phyloP scores from a whole-genome alignment of 257 asterid species.

The Petunia axillaris region DNA sequence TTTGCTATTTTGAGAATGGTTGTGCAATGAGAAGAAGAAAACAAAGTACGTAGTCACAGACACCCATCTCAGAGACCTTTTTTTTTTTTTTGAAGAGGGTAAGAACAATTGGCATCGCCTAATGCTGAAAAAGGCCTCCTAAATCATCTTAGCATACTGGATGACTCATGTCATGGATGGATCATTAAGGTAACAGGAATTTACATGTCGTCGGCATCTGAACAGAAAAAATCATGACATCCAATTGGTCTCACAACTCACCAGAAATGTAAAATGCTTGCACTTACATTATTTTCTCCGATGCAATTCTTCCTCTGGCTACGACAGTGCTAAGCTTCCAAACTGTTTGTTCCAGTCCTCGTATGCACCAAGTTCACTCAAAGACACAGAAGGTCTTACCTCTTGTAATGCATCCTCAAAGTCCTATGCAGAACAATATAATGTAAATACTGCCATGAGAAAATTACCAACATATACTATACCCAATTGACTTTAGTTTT shows the following conservation, averaged over 20 bases:
- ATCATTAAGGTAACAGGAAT: constrained; percentile 13
- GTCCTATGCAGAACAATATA: constrained; percentile 52
- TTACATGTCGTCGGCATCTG: background rate
- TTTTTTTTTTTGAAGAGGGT: too few relatives aligned
- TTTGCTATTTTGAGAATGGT: background rate
- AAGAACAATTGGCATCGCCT: background rate
- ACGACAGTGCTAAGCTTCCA: constrained; percentile 84
- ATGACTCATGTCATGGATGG: background rate
- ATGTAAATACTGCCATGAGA: background rate
- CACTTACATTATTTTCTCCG: background rate
- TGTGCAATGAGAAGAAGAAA: background rate
- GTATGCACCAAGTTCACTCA: constrained; percentile 74
- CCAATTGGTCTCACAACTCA: background rate
- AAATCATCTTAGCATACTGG: background rate
- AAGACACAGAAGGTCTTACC: constrained; percentile 94
- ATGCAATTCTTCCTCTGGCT: background rate
- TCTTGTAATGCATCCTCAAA: constrained; percentile 85
- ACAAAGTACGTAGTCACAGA: background rate
- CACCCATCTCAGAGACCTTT: background rate
- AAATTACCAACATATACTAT: background rate
- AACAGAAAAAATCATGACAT: background rate
- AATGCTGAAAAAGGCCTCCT: constrained; percentile 16
- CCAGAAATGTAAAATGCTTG: background rate
- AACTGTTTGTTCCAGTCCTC: constrained; percentile 93
- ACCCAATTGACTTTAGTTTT: background rate